Conservation (phyloP, 345 rosid species). For the Salix udensis region DNA sequence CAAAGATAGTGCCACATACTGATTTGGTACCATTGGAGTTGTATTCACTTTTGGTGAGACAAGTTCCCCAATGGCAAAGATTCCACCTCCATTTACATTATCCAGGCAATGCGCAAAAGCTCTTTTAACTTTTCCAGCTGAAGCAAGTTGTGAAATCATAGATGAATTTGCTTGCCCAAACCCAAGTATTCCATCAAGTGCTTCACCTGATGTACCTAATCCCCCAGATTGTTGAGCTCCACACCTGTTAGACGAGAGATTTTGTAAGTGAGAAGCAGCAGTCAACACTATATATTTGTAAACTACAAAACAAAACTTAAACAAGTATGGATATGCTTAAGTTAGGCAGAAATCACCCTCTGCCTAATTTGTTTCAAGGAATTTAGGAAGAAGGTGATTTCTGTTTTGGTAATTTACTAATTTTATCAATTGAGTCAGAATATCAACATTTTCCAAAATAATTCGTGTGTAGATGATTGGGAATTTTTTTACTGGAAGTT, state of each 20-base stretch:
- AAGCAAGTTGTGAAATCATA: conserved; percentile 76
- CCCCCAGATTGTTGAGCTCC: conserved; percentile 75
- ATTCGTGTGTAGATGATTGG: too few species aligned
- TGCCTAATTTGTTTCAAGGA: too few species aligned
- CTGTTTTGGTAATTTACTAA: too few species aligned
- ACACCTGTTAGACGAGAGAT: conserved; percentile 42
- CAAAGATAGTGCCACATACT: conserved; percentile 46
- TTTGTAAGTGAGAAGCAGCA: conserved; percentile 7
- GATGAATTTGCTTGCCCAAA: conserved; percentile 87
- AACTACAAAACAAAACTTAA: neutral
- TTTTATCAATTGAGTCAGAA: too few species aligned
- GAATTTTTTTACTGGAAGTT: too few species aligned
- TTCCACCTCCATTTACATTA: conserved; percentile 70
- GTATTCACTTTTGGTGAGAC: conserved; percentile 62
- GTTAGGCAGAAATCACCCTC: too few species aligned
- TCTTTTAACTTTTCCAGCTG: conserved; percentile 54
- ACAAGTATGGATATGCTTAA: neutral
- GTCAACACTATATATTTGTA: neutral
- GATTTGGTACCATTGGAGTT: conserved; percentile 71
- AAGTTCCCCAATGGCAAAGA: conserved; percentile 70
- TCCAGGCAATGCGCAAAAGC: conserved; percentile 84
- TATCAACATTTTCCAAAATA: too few species aligned
- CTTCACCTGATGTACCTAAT: conserved; percentile 47
- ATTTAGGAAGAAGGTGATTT: too few species aligned
- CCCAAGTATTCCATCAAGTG: conserved; percentile 88